These are phyloP conservation scores for Chrysoporthe cubensis DNA, from an alignment of 2,329 filamentous ascomycete genomes.

Conservation along the genomic window DNA sequence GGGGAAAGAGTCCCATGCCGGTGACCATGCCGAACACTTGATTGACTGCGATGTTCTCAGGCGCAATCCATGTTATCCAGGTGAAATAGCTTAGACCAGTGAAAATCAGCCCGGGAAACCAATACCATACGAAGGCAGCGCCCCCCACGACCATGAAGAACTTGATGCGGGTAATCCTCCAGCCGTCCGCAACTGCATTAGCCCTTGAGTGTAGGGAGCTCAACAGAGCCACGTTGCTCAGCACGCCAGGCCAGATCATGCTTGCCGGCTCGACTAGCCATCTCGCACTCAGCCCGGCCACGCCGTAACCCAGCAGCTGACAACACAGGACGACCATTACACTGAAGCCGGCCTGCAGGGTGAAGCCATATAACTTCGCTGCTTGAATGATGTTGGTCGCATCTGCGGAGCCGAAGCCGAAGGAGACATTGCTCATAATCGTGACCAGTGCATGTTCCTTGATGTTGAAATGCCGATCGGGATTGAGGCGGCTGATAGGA, in stretches of 20 bases:
- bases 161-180: slow-evolving; percentile 42
- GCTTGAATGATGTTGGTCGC: slow-evolving; percentile 51
- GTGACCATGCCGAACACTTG: slow-evolving; percentile 67
- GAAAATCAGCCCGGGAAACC: slow-evolving; percentile 66
- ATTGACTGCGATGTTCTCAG: slow-evolving; percentile 64
- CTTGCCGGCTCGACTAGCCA: slow-evolving; percentile 44
- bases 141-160: slow-evolving; percentile 43
- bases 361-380: slow-evolving; percentile 46
- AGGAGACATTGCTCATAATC: slow-evolving; percentile 54
- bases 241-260: slow-evolving; percentile 44
- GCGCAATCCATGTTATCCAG: slow-evolving; percentile 65
- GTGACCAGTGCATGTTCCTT: slow-evolving; percentile 51
- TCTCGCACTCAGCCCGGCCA: slow-evolving; percentile 42
- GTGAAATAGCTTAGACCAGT: slow-evolving; percentile 65
- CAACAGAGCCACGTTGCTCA: slow-evolving; percentile 44
- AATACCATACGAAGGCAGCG: slow-evolving; percentile 60
- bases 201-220: slow-evolving; percentile 43
- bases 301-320: slow-evolving; percentile 44
- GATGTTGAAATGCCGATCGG: slow-evolving; percentile 49
- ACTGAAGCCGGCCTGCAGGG: slow-evolving; percentile 43
- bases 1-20: slow-evolving; percentile 64
- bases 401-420: slow-evolving; percentile 49
- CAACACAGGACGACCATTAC: slow-evolving; percentile 44
- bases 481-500: slow-evolving; percentile 45
- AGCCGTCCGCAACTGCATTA: slow-evolving; percentile 43